Evolutionary conservation across 352 stramenopile genomes (phyloP), one percentile per base, ranked within the genome.

Genomic region (Phytophthora multivora): DNA sequence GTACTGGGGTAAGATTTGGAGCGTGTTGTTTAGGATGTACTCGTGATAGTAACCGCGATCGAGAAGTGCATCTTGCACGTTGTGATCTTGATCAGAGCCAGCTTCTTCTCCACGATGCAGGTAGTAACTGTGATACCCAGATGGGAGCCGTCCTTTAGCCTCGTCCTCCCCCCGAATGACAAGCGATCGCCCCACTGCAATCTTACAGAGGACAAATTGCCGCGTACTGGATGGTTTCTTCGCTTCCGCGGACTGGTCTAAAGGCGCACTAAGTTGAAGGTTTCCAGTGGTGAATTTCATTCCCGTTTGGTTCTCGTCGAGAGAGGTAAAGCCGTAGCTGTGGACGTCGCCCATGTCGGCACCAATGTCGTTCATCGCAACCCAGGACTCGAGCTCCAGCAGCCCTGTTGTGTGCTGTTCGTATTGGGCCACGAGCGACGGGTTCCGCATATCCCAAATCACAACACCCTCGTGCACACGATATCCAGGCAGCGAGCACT

Each of bases 111-210:
- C 46, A 5, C 46, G 58, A 43, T 61, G 48, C 18, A 95, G 21
- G 46, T 91, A 89, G 45, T 84, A 91, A 64, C 86, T 95, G 68
- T 89, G 71, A 57, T 89, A 92, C 6, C 82, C 86, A 30, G 55
- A n/a, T 28, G 83, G 83, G 21, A 93, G 74, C 0, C 42, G 57
- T 4, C 40, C 18, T 49, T 64, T 73, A 0, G 83, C 71, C 7
- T 87, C 75, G 15, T 75, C 58, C 47, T 94, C 83, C 28, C 57
- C 62, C 0, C 54, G 38, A 33, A 94, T 75, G 0, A 77, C 59
- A 0, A 93, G 38, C 13, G 86, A 91, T 19, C 73, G 59, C 1
- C 86, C 86, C 4, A 91, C 79, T 23, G 79, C 84, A 50, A 93
- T 78, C 48, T 88, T 91, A 48, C 83, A 95, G 6, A 95, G 64